Conservation (phyloP, 495 filamentous ascomycete genomes). For the Penicillium flavigenum region DNA sequence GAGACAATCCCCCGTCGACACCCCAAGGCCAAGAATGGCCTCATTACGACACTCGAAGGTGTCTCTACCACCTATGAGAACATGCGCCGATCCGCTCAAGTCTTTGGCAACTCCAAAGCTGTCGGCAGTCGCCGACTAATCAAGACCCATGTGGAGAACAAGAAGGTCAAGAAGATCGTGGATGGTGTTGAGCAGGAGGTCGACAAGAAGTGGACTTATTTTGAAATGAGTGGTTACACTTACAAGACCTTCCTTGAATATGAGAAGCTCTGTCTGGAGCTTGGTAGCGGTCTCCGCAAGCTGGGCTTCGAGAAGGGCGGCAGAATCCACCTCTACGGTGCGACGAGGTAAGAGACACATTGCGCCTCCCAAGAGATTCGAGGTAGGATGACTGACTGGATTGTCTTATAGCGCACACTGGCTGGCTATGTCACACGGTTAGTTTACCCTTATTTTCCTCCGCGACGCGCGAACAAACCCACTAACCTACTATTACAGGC, state of each 20-base stretch:
- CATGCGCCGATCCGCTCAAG: constrained; percentile 69
- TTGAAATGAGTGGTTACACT: constrained; percentile 84
- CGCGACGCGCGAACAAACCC: background rate
- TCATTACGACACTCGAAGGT: constrained; percentile 65
- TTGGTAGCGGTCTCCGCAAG: constrained; percentile 77
- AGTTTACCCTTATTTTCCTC: constrained; percentile 11
- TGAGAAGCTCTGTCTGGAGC: constrained; percentile 67
- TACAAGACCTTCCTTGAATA: constrained; percentile 90
- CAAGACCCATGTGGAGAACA: constrained; percentile 84
- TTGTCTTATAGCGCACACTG: constrained; percentile 59
- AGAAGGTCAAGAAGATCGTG: constrained; percentile 95
- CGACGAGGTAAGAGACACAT: constrained; percentile 60
- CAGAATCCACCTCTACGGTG: constrained; percentile 84
- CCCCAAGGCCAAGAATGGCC: constrained; percentile 65
- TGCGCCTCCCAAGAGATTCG: background rate
- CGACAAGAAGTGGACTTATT: constrained; percentile 95
- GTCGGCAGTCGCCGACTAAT: constrained; percentile 78
- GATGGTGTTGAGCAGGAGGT: constrained; percentile 87
- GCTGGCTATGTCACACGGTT: constrained; percentile 72
- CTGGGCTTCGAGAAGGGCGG: constrained; percentile 72
- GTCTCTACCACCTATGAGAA: constrained; percentile 86
- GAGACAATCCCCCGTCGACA: constrained; percentile 90
- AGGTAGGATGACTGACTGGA: constrained; percentile 7
- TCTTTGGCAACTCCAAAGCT: constrained; percentile 86
- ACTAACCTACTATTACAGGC: constrained; percentile 22